Conservation (phyloP, 1,139 yeast genomes). For the Citeromyces siamensis region DNA sequence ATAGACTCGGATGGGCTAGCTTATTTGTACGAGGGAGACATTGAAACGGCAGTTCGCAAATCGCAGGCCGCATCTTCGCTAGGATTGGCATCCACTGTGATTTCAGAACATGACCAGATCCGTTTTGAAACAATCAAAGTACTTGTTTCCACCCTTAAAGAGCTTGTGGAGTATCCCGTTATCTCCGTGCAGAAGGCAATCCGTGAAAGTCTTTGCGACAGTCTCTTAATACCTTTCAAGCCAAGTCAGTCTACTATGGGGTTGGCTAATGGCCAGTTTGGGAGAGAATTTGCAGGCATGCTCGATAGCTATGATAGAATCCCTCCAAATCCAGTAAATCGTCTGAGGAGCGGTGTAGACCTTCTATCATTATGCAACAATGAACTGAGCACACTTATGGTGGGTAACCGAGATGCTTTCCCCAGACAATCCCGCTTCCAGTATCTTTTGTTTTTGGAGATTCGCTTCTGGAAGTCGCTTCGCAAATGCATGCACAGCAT, state of each 20-base stretch:
- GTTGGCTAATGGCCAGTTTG: conserved; percentile 6
- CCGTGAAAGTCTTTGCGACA: conserved; percentile 19
- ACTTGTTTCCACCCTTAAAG: conserved; percentile 37
- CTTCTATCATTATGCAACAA: conserved; percentile 4
- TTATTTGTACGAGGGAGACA: conserved; percentile 17
- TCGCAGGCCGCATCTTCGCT: conserved; percentile 20
- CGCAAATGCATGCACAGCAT: conserved; percentile 34
- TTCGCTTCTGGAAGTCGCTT: conserved; percentile 36
- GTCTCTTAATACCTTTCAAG: conserved; percentile 11
- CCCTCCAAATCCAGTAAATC: conserved; percentile 10
- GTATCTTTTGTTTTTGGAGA: conserved; percentile 39
- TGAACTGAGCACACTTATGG: conserved; percentile 3
- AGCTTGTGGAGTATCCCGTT: conserved; percentile 24
- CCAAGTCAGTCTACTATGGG: conserved; percentile 3
- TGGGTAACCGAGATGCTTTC: neutral
- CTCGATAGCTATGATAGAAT: conserved; percentile 12
- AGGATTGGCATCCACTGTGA: conserved; percentile 45
- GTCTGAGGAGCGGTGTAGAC: conserved; percentile 2
- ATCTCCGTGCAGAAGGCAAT: conserved; percentile 19
- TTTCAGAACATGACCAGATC: conserved; percentile 9
- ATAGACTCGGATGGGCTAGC: conserved; percentile 17
- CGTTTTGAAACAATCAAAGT: conserved; percentile 12
- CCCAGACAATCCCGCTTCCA: conserved; percentile 34
- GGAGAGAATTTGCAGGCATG: conserved; percentile 9
- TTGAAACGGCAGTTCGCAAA: neutral